phyloP scores from a whole-genome alignment of 805 yeast species.

The Pichia eremophila region DNA sequence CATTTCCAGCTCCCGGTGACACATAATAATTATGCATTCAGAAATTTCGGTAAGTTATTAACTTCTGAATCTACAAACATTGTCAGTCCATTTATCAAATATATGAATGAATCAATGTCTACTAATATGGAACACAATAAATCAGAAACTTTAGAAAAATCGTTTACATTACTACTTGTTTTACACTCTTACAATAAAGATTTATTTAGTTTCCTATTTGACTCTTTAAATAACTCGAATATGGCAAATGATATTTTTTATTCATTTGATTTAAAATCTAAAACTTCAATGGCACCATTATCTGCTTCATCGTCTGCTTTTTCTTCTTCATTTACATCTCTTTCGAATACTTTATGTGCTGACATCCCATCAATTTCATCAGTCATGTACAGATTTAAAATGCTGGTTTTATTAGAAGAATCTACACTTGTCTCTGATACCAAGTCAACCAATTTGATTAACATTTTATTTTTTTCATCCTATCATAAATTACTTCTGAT shows the following conservation, averaged over 20 bases:
- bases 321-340: neutral
- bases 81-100: conserved; percentile 9
- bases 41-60: conserved; percentile 18
- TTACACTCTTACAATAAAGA: conserved; percentile 15
- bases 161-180: conserved; percentile 14
- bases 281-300: neutral
- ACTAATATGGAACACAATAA: conserved; percentile 7
- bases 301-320: neutral
- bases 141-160: conserved; percentile 15
- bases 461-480: conserved; percentile 8
- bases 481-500: conserved; percentile 3
- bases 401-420: conserved; percentile 14
- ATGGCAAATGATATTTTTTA: conserved; percentile 3
- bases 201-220: conserved; percentile 10
- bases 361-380: conserved; percentile 2
- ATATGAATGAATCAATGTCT: conserved; percentile 9
- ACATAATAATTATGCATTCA: conserved; percentile 20
- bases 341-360: neutral
- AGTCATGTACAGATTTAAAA: conserved; percentile 14
- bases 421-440: conserved; percentile 15
- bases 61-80: conserved; percentile 1
- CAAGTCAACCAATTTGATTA: conserved; percentile 6
- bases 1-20: conserved; percentile 20
- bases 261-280: conserved; percentile 3
- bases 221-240: conserved; percentile 4